phyloP scores from a whole-genome alignment of 148 eudicot genomes.

The Silene latifolia region DNA sequence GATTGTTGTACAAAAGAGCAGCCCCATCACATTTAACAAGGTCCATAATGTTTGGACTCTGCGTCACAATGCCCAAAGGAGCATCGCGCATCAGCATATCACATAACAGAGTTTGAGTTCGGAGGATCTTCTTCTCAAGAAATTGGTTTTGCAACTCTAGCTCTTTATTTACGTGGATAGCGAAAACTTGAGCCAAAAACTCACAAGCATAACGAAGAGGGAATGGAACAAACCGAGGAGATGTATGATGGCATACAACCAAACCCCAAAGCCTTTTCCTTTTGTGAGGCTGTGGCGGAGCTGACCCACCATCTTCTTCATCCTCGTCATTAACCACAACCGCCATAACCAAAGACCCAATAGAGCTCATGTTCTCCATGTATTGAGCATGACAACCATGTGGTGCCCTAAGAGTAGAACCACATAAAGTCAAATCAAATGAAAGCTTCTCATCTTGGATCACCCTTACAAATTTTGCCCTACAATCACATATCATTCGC shows the following conservation, averaged over 20 bases:
- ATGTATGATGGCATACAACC: constrained; percentile 85
- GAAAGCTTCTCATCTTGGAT: constrained; percentile 71
- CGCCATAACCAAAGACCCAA: constrained; percentile 90
- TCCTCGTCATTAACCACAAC: constrained; percentile 80
- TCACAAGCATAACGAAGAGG: constrained; percentile 93
- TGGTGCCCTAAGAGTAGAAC: constrained; percentile 89
- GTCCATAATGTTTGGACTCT: constrained; percentile 86
- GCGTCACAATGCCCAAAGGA: constrained; percentile 76
- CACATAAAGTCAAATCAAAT: constrained; percentile 72
- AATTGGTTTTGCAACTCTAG: constrained; percentile 73
- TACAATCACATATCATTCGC: constrained; percentile 84
- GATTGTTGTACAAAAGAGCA: constrained; percentile 55
- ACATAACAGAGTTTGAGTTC: constrained; percentile 85
- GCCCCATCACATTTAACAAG: constrained; percentile 97
- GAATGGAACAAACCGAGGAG: constrained; percentile 90
- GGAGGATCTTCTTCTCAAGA: constrained; percentile 78
- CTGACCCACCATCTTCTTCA: constrained; percentile 49
- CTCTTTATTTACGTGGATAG: constrained; percentile 85
- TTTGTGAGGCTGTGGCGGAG: constrained; percentile 45
- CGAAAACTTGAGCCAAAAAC: constrained; percentile 88
- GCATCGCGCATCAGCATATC: constrained; percentile 91
- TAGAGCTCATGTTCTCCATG: constrained; percentile 94
- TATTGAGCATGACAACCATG: constrained; percentile 86
- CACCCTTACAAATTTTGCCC: constrained; percentile 68
- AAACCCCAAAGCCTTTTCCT: constrained; percentile 89